These are phyloP conservation scores for Alternaria sp. DNA, from an alignment of 2,329 filamentous ascomycete species.

Conservation along the genomic window DNA sequence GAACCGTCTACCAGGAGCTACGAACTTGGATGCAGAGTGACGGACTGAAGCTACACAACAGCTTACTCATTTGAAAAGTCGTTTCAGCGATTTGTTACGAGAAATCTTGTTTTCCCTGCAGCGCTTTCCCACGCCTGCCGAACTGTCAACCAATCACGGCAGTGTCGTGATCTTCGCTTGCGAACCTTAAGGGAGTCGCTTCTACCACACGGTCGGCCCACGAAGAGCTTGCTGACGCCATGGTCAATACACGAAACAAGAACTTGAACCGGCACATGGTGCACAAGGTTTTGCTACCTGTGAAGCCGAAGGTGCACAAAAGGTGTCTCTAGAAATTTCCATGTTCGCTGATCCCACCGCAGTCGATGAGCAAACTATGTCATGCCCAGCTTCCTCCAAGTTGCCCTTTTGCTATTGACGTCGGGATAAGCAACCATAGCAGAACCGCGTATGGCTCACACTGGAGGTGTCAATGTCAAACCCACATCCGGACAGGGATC, in stretches of 20 bases:
- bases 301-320: neutral
- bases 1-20: constrained; percentile 26
- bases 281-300: neutral
- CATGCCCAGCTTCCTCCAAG: constrained; percentile 4
- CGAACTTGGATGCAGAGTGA: constrained; percentile 30
- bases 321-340: neutral
- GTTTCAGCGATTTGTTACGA: neutral
- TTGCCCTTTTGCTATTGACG: constrained; percentile 2
- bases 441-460: constrained; percentile 5
- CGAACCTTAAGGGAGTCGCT: constrained; percentile 2
- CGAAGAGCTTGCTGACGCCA: constrained; percentile 6
- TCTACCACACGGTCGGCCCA: constrained; percentile 2
- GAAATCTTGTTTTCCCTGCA: neutral
- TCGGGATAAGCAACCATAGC: constrained; percentile 9
- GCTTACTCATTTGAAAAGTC: constrained; percentile 27
- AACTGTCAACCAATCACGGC: constrained; percentile 6
- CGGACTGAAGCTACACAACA: constrained; percentile 23
- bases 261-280: constrained; percentile 8
- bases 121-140: neutral
- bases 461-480: constrained; percentile 1
- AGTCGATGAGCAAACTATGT: constrained; percentile 1
- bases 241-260: neutral
- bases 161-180: constrained; percentile 1
- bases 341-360: neutral
- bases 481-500: neutral